Evolutionary conservation across 176 grass and related monocot species (phyloP), one percentile per base, ranked within the genome.

Genomic region (Oryza coarctata): DNA sequence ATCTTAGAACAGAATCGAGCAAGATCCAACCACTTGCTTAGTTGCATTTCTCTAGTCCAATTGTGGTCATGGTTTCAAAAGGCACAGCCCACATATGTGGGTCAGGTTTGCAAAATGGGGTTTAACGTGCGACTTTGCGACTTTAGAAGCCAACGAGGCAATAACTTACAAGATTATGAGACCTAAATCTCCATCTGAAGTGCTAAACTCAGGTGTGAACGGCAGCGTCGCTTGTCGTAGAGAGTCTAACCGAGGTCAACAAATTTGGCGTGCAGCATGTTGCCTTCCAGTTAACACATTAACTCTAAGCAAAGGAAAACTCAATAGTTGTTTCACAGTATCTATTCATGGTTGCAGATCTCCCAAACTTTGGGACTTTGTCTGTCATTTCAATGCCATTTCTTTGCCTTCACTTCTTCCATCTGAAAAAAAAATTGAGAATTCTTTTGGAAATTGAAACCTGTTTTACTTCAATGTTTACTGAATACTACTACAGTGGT

Each of bases 251-350:
- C 17, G 26, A 76, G 66, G 83, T 78, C 78, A 77, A 70, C 88
- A 78, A 68, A 82, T 89, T 89, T 86, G 88, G 88, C 83, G 1
- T 2, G 49, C 44, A 7, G 35, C 78, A 82, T 85, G 77, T 77
- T 71, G 50, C 63, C 63, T 68, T 60, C 9, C 72, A 35, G 9
- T 35, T 79, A 74, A 45, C n/a, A 31, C 67, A 73, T 73, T 11
- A 49, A 55, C 65, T 76, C 9, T 30, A 81, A 85, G 71, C 26
- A 65, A 82, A 73, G 73, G n/a, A 73, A 82, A 40, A 22, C 8
- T 52, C 31, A 9, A 7, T 40, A 6, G 40, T 81, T 83, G 9
- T 47, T 76, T 41, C 28, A 77, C 38, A 69, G 4, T 38, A n/a
- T 74, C 50, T 36, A 39, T 13, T 49, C 33, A 11, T 84, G 29